phyloP scores from a whole-genome alignment of 2,329 filamentous ascomycete genomes.

The Dactylellina sp. region DNA sequence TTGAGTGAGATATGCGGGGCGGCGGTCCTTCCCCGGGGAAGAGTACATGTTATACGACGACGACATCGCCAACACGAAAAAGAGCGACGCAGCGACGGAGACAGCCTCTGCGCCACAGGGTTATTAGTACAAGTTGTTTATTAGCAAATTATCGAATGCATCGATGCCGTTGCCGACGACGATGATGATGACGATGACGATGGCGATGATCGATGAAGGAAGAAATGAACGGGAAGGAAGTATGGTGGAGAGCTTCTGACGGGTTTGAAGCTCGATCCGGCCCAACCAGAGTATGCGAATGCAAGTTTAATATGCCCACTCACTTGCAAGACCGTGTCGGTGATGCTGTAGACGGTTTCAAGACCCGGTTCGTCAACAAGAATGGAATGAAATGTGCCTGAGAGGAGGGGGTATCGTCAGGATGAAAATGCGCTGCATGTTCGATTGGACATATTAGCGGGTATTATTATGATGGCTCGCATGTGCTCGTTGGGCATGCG shows the following conservation, averaged over 20 bases:
- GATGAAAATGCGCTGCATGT: slow-evolving; percentile 39
- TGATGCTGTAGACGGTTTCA: slow-evolving; percentile 16
- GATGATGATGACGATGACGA: slow-evolving; percentile 13
- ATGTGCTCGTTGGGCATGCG: slow-evolving; percentile 11
- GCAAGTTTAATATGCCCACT: slow-evolving; percentile 5
- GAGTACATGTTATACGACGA: slow-evolving; percentile 54
- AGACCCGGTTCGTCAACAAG: slow-evolving; percentile 10
- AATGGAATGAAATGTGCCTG: slow-evolving; percentile 1
- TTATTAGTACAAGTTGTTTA: slow-evolving; percentile 10
- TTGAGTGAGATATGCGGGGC: slow-evolving; percentile 36
- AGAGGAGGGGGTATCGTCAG: slow-evolving; percentile 24
- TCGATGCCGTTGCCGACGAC: slow-evolving; percentile 41
- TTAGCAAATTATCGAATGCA: slow-evolving; percentile 24
- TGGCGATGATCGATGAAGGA: slow-evolving; percentile 8
- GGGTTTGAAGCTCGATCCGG: slow-evolving; percentile 25
- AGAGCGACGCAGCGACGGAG: neutral
- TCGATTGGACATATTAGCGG: slow-evolving; percentile 24
- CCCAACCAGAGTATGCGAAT: slow-evolving; percentile 34
- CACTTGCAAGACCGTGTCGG: neutral
- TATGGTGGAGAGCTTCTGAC: slow-evolving; percentile 43
- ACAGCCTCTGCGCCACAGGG: slow-evolving; percentile 1
- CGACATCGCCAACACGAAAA: slow-evolving; percentile 28
- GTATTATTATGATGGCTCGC: slow-evolving; percentile 15
- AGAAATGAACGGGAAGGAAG: neutral
- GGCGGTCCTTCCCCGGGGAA: slow-evolving; percentile 44